A percentile compares a stretch with the other conserved stretches of the same genome.
phyloP scores from a whole-genome alignment of 2,329 filamentous ascomycete species.

The Pseudocercospora pini-densiflorae region DNA sequence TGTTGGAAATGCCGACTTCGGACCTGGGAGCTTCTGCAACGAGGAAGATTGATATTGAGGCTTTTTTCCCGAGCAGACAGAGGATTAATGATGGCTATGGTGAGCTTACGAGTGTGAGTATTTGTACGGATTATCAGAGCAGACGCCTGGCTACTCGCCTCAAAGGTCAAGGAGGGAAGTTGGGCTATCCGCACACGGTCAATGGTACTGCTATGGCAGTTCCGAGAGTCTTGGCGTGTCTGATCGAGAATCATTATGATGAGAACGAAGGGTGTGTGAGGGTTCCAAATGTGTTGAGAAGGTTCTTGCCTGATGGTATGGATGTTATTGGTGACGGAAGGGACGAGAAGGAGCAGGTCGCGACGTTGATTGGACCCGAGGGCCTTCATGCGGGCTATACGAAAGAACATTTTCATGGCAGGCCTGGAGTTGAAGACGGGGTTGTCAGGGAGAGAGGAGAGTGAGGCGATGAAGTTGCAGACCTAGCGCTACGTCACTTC shows the following conservation, averaged over 20 bases:
- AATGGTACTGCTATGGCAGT: slow-evolving; percentile 95
- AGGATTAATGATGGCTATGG: slow-evolving; percentile 77
- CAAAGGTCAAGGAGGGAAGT: slow-evolving; percentile 55
- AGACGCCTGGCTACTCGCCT: slow-evolving; percentile 78
- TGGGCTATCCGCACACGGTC: slow-evolving; percentile 82
- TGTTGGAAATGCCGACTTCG: slow-evolving; percentile 87
- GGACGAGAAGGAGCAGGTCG: background rate
- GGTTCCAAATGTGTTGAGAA: slow-evolving; percentile 78
- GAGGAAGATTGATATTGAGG: slow-evolving; percentile 92
- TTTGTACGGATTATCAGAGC: slow-evolving; percentile 94
- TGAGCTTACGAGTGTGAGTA: slow-evolving; percentile 86
- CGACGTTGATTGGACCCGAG: background rate
- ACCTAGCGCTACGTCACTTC: too few species aligned
- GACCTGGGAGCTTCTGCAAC: slow-evolving; percentile 89
- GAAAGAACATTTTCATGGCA: slow-evolving; percentile 3
- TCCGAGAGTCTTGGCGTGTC: slow-evolving; percentile 82
- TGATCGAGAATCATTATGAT: slow-evolving; percentile 91
- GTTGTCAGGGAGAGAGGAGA: background rate
- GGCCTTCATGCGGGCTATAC: background rate
- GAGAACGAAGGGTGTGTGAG: slow-evolving; percentile 67
- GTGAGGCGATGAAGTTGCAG: background rate
- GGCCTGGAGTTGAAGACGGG: background rate
- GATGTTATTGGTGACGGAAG: slow-evolving; percentile 2
- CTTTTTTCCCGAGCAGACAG: slow-evolving; percentile 82
- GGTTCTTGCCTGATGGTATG: slow-evolving; percentile 68